Conservation (phyloP, 2,329 filamentous ascomycete species). For the Trichoderma sp. region DNA sequence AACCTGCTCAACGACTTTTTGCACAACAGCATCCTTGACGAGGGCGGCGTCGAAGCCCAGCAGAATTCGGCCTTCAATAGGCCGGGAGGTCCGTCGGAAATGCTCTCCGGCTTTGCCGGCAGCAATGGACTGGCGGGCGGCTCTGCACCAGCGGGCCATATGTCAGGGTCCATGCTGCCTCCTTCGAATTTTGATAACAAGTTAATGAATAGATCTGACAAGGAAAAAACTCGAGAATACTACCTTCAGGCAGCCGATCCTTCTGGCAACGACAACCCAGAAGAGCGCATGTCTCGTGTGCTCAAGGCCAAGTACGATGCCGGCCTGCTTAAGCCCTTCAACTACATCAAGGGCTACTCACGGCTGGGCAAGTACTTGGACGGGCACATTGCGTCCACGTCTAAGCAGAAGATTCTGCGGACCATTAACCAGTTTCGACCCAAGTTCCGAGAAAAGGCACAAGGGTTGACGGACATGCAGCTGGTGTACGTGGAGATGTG, state of each 20-base stretch:
- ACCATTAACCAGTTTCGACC: conserved; percentile 91
- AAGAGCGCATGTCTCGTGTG: conserved; percentile 92
- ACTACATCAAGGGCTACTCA: conserved; percentile 95
- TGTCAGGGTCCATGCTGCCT: conserved; percentile 45
- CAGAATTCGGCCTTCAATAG: conserved; percentile 45
- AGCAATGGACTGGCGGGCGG: conserved; percentile 36
- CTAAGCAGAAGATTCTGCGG: conserved; percentile 85
- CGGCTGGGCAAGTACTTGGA: conserved; percentile 90
- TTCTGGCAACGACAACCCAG: conserved; percentile 76
- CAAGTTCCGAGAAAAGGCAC: conserved; percentile 93
- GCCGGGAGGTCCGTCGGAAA: conserved; percentile 41
- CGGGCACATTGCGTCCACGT: conserved; percentile 73
- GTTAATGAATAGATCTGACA: conserved; percentile 59
- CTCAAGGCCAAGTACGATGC: conserved; percentile 95
- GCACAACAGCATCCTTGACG: conserved; percentile 85
- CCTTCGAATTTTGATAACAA: conserved; percentile 46
- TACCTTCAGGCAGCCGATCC: conserved; percentile 97
- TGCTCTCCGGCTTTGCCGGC: conserved; percentile 45
- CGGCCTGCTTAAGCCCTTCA: conserved; percentile 91
- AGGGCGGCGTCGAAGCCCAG: conserved; percentile 62
- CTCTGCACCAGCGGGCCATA: conserved; percentile 24
- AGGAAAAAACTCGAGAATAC: conserved; percentile 80
- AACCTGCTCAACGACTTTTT: conserved; percentile 96
- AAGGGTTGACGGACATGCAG: conserved; percentile 88
- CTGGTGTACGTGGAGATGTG: conserved; percentile 97